Percentiles rank a stretch among this genome's conserved stretches.
These are phyloP conservation scores for Mycena citricolor DNA, from an alignment of 1,284 basidiomycete genomes.

Conservation along the genomic window DNA sequence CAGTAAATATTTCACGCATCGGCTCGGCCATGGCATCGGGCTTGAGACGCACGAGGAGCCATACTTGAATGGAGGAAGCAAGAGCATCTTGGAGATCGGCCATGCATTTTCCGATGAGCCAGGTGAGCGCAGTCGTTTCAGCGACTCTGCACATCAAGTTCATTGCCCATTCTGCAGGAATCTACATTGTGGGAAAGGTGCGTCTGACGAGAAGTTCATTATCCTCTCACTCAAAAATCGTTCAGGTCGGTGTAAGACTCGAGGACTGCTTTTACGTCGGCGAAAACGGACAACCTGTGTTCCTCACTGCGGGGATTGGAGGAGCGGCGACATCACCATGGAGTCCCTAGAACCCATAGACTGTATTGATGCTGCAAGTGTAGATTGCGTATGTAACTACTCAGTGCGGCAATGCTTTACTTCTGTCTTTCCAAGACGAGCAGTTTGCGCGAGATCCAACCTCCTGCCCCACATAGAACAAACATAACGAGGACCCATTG, in stretches of 20 bases:
- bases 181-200: slow-evolving; percentile 78
- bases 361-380: not conserved
- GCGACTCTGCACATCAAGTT: not conserved
- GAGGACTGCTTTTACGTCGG: slow-evolving; percentile 82
- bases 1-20: slow-evolving; percentile 73
- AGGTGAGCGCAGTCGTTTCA: slow-evolving; percentile 5
- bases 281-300: slow-evolving; percentile 50
- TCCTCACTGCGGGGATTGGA: slow-evolving; percentile 63
- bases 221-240: slow-evolving; percentile 1
- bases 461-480: slow-evolving; percentile 4
- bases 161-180: slow-evolving; percentile 37
- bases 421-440: slow-evolving; percentile 5
- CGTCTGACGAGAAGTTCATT: slow-evolving; percentile 22
- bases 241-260: slow-evolving; percentile 69
- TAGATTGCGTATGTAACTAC: not conserved
- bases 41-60: slow-evolving; percentile 81
- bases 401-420: not conserved
- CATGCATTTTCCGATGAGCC: slow-evolving; percentile 85
- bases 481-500: slow-evolving; percentile 49
- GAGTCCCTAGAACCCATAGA: slow-evolving; percentile 43
- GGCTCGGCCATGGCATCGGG: slow-evolving; percentile 81
- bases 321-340: slow-evolving; percentile 56
- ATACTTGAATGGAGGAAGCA: slow-evolving; percentile 71
- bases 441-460: slow-evolving; percentile 18
- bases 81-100: slow-evolving; percentile 56